Evolutionary conservation across 2,329 filamentous ascomycete species (phyloP).

Genomic region (Ascochyta pisi): DNA sequence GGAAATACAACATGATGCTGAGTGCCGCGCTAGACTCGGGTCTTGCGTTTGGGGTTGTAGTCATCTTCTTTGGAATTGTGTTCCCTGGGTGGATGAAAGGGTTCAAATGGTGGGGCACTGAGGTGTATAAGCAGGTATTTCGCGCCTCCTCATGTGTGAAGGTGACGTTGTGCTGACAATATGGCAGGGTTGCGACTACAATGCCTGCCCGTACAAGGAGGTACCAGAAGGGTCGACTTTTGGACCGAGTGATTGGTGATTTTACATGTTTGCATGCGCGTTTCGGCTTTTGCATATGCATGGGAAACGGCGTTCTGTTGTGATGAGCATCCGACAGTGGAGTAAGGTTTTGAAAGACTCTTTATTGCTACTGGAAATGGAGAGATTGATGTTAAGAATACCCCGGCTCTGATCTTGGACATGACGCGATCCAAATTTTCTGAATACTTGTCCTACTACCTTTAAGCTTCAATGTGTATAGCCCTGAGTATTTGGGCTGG

Average conservation of each 20-base stretch:
- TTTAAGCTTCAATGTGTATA: too few species aligned
- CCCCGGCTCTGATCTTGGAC: too few species aligned
- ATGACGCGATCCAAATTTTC: too few species aligned
- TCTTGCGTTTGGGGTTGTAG: conserved; percentile 79
- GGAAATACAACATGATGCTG: conserved; percentile 89
- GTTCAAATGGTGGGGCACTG: conserved; percentile 89
- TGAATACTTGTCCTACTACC: too few species aligned
- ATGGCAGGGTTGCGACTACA: conserved; percentile 76
- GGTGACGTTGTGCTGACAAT: conserved; percentile 7
- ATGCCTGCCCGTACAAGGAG: conserved; percentile 73
- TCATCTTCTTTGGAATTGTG: conserved; percentile 87
- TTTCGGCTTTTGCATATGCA: conserved; percentile 9
- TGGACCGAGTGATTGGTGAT: conserved; percentile 42
- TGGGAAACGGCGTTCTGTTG: conserved; percentile 4
- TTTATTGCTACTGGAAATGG: too few species aligned
- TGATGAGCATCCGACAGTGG: conserved; percentile 4
- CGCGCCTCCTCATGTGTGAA: background rate
- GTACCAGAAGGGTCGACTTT: conserved; percentile 54
- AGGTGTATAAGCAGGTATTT: conserved; percentile 73
- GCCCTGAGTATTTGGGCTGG: too few species aligned
- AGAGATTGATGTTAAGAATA: too few species aligned
- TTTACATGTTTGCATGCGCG: conserved; percentile 6
- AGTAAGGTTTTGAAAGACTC: conserved; percentile 2
- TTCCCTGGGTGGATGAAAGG: conserved; percentile 76
- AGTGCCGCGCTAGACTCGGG: conserved; percentile 84